Percentiles rank a stretch among this genome's conserved stretches.
phyloP scores from a whole-genome alignment of 495 filamentous ascomycete species.

The Neurospora pannonica region DNA sequence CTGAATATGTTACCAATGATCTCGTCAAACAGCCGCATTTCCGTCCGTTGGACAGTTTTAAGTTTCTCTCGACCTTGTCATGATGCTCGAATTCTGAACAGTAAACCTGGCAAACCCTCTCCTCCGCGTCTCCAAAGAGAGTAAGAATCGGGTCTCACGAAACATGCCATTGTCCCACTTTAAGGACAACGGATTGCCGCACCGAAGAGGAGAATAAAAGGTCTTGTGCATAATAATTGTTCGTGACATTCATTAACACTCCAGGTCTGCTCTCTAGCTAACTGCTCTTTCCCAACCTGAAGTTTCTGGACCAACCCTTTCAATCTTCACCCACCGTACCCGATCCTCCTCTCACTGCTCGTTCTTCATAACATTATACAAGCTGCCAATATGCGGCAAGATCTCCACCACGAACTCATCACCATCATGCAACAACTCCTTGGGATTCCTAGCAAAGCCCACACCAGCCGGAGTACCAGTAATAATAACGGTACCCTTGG shows the following conservation, averaged over 20 bases:
- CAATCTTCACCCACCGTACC: not conserved
- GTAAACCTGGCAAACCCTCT: not conserved
- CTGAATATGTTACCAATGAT: not conserved
- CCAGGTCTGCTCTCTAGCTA: not conserved
- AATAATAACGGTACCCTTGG: conserved; percentile 35
- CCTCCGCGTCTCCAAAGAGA: not conserved
- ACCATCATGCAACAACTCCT: conserved; percentile 34
- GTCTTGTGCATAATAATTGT: no score
- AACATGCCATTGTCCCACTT: not conserved
- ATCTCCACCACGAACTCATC: conserved; percentile 41
- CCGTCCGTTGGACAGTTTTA: no score
- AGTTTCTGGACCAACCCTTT: not conserved
- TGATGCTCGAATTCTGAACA: no score
- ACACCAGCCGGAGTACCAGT: conserved; percentile 42
- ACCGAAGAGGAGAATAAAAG: not conserved
- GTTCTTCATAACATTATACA: conserved; percentile 33
- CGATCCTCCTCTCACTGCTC: conserved; percentile 21
- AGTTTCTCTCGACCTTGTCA: no score
- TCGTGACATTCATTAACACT: not conserved
- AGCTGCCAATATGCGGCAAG: conserved; percentile 35
- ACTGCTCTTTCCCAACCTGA: not conserved
- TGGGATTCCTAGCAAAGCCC: conserved; percentile 30
- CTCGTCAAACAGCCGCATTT: no score
- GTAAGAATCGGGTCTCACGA: not conserved
- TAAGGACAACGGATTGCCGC: not conserved